phyloP scores from a whole-genome alignment of 805 yeast species.

The Dipodascopsis uninucleata region DNA sequence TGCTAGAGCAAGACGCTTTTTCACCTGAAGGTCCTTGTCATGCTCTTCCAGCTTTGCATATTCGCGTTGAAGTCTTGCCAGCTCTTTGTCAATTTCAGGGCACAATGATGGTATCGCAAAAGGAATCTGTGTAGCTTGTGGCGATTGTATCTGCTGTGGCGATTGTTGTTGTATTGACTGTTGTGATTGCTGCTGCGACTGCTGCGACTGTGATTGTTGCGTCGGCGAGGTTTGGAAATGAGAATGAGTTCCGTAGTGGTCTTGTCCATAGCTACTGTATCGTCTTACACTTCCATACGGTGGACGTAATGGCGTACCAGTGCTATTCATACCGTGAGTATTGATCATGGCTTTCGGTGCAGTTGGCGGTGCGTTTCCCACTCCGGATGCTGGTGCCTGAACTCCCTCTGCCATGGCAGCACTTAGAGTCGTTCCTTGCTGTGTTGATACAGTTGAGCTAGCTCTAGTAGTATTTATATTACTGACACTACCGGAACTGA shows the following conservation, averaged over 20 bases:
- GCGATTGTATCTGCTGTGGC: conserved; percentile 1
- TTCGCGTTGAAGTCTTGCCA: conserved; percentile 13
- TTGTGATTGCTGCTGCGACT: conserved; percentile 4
- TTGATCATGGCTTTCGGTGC: conserved; percentile 25
- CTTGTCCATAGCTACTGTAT: too few relatives aligned
- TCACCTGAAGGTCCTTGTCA: conserved; percentile 8
- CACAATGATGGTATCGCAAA: conserved; percentile 17
- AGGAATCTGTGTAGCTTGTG: not conserved
- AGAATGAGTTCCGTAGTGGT: conserved; percentile 3
- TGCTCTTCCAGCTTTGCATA: conserved; percentile 14
- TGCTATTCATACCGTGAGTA: too few relatives aligned
- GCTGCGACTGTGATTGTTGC: not conserved
- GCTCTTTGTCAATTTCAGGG: conserved; percentile 22
- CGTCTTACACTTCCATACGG: too few relatives aligned
- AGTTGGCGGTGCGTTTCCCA: conserved; percentile 11
- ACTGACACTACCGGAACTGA: too few relatives aligned
- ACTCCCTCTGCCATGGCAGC: too few relatives aligned
- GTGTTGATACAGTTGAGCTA: too few relatives aligned
- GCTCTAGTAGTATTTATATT: too few relatives aligned
- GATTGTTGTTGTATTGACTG: conserved; percentile 2
- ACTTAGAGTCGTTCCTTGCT: too few relatives aligned
- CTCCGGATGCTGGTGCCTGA: too few relatives aligned
- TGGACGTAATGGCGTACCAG: too few relatives aligned
- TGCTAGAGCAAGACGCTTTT: conserved; percentile 17
- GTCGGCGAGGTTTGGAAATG: conserved; percentile 2